Base-by-base conservation (phyloP, 2,329 filamentous ascomycete genomes). In the Ophiocordyceps robertsii region DNA sequence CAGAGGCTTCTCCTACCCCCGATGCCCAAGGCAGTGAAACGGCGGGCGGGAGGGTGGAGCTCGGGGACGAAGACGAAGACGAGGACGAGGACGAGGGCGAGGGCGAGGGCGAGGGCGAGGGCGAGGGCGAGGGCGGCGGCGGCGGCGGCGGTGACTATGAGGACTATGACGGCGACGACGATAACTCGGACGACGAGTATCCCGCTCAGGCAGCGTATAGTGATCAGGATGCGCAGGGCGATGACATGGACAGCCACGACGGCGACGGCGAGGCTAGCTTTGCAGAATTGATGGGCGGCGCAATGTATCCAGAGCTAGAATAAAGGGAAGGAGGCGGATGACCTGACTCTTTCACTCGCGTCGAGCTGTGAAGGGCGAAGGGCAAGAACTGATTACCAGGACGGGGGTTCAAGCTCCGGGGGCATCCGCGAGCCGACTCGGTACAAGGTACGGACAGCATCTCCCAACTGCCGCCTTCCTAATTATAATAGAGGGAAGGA, bases 1-100 rank as follows among this genome's bases (percentile, higher is more conserved):
- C 44, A 16, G 53, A 47, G 10, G 43, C 49, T 9, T 44, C 44
- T 12, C 48, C 46, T 12, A 46, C 42, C 6, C 39, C 47, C 3
- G 51, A 51, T 7, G 50, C 50, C 3, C 51, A 52, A 31, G 56
- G 53, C 12, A 38, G 35, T 4, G 40, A 29, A 4, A 41, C 27
- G 12, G 43, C 5, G 13, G n/a, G 29, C n/a, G 40, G 14, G 3
- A 40, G 35, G 7, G 16, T 35, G 21, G 41, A 43, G 46, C 42
- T 32, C 11, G 47, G 48, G 11, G 43, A 44, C 21, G 57, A 53
- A 7, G 50, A 49, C 8, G 54, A 49, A 14, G 53, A 19, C 19
- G 19, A 19, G 19, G 19, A 19, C 4, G 19, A 19, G 19, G 19
- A 19, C 19, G 19, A 19, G 19, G 19, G 19, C n/a, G n/a, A n/a